Evolutionary conservation across 2,329 filamentous ascomycete species (phyloP), one percentile per base, ranked within the genome.

Genomic region (Diaporthe amygdali): DNA sequence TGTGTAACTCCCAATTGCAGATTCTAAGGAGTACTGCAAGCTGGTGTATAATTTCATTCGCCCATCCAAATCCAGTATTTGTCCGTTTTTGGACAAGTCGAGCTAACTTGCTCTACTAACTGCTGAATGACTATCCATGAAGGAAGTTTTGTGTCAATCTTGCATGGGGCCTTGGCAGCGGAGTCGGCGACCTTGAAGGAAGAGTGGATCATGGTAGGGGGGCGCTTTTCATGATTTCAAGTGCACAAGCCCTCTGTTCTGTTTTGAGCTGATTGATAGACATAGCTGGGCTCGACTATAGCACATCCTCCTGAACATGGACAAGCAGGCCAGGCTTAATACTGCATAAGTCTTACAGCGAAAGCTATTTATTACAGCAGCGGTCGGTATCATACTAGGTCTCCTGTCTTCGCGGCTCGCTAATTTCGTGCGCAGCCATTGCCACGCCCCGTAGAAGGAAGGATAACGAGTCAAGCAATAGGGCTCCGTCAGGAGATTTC

Each of bases 141-240:
- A 20, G 17, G 22, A 37, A 64, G 27, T 14, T 49, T 37, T 49
- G 30, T 41, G 59, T 49, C 59, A 64, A 64, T 64, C 59, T 64
- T 64, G 59, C 59, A 37, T 37, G 39, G 44, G 30, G 30, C 41
- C 59, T 64, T 64, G 59, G 59, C 59, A 37, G 59, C 15, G 59
- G 59, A 64, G 41, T 12, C 44, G 44, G 44, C 59, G 30, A 25
- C 41, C 8, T 47, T 25, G 20, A 34, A 46, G 14, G 25, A 49
- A 25, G 44, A 27, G 59, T 64, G 59, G 59, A 37, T 22, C 59
- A 49, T 17, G 7, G 22, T 44, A 30, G 30, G 10, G 59, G 20
- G 27, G 32, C 41, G 41, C 30, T 44, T 34, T 32, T 9, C 27
- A 49, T n/a, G 59, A 64, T 64, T 30, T 32, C 9, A 27, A 6